Percentiles rank a stretch among this genome's conserved stretches.
These are phyloP conservation scores for Calonectria pseudoturangicola DNA, from an alignment of 2,329 filamentous ascomycete genomes.

Conservation along the genomic window DNA sequence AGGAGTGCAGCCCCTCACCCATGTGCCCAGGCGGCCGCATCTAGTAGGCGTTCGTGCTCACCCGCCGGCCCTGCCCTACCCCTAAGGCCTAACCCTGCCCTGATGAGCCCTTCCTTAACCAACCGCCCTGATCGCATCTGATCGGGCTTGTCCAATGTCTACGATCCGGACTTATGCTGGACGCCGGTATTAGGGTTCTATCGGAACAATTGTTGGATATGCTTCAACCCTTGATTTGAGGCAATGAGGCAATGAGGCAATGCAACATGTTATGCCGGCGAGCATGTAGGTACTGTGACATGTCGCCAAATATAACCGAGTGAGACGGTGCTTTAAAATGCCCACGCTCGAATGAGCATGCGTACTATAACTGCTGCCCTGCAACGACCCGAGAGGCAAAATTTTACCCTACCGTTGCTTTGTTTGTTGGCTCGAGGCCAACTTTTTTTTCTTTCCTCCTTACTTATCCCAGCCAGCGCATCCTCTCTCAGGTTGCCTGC, in stretches of 20 bases:
- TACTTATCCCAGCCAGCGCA: neutral
- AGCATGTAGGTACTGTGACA: conserved; percentile 23
- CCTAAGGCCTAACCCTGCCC: conserved; percentile 35
- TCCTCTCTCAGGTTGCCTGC: conserved; percentile 14
- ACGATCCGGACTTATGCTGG: conserved; percentile 10
- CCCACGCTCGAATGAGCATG: conserved; percentile 7
- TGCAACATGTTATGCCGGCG: conserved; percentile 9
- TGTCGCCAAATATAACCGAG: conserved; percentile 20
- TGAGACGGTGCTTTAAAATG: conserved; percentile 10
- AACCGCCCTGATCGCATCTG: conserved; percentile 36
- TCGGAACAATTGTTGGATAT: neutral
- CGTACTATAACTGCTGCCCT: conserved; percentile 17
- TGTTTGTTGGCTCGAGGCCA: conserved; percentile 4
- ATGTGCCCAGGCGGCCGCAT: conserved; percentile 32
- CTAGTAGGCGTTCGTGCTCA: conserved; percentile 37
- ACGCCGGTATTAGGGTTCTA: neutral
- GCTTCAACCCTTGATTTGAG: conserved; percentile 3
- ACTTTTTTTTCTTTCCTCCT: neutral
- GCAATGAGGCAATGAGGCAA: neutral
- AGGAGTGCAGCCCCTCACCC: conserved; percentile 20
- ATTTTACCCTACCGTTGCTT: conserved; percentile 5
- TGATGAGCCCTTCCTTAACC: conserved; percentile 32
- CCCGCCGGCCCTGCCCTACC: conserved; percentile 37
- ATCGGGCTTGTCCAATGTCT: conserved; percentile 15
- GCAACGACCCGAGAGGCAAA: conserved; percentile 1